Conservation (phyloP, 2,329 filamentous ascomycete genomes). For the Aureobasidium leucospermi region DNA sequence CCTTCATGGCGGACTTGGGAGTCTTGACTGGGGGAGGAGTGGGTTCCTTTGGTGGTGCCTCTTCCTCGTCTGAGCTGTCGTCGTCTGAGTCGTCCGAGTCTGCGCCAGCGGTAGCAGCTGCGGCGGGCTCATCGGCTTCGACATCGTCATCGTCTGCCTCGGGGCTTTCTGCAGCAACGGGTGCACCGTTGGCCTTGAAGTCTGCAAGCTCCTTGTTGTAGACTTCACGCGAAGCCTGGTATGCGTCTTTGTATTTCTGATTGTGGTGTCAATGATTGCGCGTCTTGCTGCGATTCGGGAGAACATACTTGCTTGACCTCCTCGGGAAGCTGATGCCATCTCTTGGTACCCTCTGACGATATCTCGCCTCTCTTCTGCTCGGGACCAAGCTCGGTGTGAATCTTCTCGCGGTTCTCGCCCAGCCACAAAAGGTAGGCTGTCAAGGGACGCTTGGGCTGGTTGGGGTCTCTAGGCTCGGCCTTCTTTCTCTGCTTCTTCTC, state of each 20-base stretch:
- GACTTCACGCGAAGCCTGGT: constrained; percentile 48
- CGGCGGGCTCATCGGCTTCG: constrained; percentile 20
- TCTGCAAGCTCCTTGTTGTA: constrained; percentile 50
- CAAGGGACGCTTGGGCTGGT: constrained; percentile 86
- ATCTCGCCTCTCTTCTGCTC: constrained; percentile 65
- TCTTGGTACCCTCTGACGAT: constrained; percentile 74
- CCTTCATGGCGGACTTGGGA: constrained; percentile 25
- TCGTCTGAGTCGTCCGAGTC: constrained; percentile 17
- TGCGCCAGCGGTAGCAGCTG: not conserved
- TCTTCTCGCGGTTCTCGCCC: constrained; percentile 75
- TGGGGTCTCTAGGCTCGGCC: constrained; percentile 63
- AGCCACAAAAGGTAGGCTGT: constrained; percentile 96
- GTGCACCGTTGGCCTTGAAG: constrained; percentile 46
- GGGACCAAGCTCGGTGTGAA: constrained; percentile 58
- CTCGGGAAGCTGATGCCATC: constrained; percentile 73
- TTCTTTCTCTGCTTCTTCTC: constrained; percentile 27
- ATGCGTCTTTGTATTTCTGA: constrained; percentile 50
- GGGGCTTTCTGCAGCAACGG: constrained; percentile 32
- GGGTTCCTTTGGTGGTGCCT: constrained; percentile 26
- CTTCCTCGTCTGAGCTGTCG: constrained; percentile 27
- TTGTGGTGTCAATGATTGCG: not conserved
- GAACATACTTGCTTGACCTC: constrained; percentile 58
- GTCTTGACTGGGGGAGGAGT: constrained; percentile 24
- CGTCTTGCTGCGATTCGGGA: no score
- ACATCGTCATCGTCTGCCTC: constrained; percentile 31